Conservation (phyloP, 495 filamentous ascomycete species). For the Astrocystis sublimbata region DNA sequence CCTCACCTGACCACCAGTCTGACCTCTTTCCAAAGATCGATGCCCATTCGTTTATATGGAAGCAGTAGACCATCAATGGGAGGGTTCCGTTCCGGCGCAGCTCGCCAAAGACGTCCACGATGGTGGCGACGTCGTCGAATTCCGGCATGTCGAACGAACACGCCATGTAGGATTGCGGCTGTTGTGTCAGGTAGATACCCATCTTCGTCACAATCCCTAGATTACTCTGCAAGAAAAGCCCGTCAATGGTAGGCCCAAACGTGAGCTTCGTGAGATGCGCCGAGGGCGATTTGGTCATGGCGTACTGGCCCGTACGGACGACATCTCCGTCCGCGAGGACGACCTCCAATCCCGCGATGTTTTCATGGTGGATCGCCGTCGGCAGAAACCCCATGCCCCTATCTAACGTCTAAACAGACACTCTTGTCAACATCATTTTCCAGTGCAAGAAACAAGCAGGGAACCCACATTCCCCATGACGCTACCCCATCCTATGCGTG, state of each 20-base stretch:
- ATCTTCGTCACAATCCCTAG: slow-evolving; percentile 53
- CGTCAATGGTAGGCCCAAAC: slow-evolving; percentile 50
- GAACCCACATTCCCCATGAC: slow-evolving; percentile 54
- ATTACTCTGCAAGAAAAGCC: slow-evolving; percentile 52
- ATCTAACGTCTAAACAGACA: slow-evolving; percentile 46
- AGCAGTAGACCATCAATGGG: slow-evolving; percentile 45
- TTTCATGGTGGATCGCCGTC: slow-evolving; percentile 51
- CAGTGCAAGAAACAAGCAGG: background rate
- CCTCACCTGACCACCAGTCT: slow-evolving; percentile 47
- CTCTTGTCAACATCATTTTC: background rate
- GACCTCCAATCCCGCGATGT: slow-evolving; percentile 51
- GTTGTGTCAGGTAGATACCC: slow-evolving; percentile 47
- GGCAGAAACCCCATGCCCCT: slow-evolving; percentile 48
- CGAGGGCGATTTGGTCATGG: slow-evolving; percentile 43
- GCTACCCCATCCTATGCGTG: slow-evolving; percentile 60
- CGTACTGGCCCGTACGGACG: slow-evolving; percentile 53
- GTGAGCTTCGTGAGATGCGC: slow-evolving; percentile 49
- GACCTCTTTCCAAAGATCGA: slow-evolving; percentile 47
- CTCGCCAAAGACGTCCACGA: slow-evolving; percentile 43
- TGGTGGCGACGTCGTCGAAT: slow-evolving; percentile 46
- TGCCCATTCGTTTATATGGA: slow-evolving; percentile 50
- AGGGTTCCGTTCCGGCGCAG: slow-evolving; percentile 41
- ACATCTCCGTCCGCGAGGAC: slow-evolving; percentile 51
- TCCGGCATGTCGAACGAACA: slow-evolving; percentile 51
- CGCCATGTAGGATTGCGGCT: slow-evolving; percentile 52